Evolutionary conservation across 2,329 filamentous ascomycete genomes (phyloP), one percentile per base, ranked within the genome.

Genomic region (Taxawa tesnikishii): DNA sequence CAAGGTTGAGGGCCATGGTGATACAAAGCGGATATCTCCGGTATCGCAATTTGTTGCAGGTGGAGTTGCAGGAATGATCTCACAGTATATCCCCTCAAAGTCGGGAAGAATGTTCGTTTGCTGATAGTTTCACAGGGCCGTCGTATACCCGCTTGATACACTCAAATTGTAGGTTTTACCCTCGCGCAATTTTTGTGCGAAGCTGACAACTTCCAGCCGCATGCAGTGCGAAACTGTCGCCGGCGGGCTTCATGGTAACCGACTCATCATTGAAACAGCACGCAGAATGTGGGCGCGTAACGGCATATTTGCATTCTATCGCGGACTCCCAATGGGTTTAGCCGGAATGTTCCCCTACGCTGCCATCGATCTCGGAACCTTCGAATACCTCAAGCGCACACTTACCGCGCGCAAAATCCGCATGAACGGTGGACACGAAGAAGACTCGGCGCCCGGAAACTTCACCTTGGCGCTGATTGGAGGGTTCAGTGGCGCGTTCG

Each of bases 321-420:
- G 88, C 33, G 90, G 90, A 25, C 70, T 98, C 19, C 87, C 85
- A 0, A 90, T 96, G 73, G 90, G 90, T 11, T 68, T 98, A 4
- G 62, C 94, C 31, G 90, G 90, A 53, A 94, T 96, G 76, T 98
- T 98, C 48, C 90, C 90, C 0, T 98, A 96, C 55, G 88, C 85
- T 26, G 90, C 90, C 30, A 92, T 98, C 50, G 90, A 98, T 52
- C 79, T 98, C 49, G 84, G 83, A 42, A 94, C 84, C 1, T 98
- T 96, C 50, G 90, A 98, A 59, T 75, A 90, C 38, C 70, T 94
- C 39, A 98, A 98, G 59, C 74, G 72, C 29, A 67, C 67, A 6
- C 75, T 92, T 41, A 71, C 79, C 19, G 60, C 60, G 4, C 77
- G 78, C 42, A 81, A 84, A 49, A 81, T 84, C 9, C 75, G 72